Base-by-base conservation (phyloP, 2,329 filamentous ascomycete genomes). In the Penicillium sp. region DNA sequence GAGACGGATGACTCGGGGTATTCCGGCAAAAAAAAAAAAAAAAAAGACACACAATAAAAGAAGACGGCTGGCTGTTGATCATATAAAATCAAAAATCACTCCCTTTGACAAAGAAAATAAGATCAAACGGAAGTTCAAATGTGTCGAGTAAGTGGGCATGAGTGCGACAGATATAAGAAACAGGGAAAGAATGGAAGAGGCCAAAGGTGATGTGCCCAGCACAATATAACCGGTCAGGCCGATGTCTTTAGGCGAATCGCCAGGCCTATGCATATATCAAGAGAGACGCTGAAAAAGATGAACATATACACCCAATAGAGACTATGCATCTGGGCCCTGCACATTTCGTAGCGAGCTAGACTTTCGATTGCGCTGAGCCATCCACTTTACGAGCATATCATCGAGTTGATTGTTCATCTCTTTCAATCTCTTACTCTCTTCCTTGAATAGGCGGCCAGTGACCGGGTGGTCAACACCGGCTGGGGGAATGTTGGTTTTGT, bases 401-500 rank as follows among this genome's bases (percentile, higher is more conserved):
- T 99, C 93, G 64, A 98, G 83, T 82, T 93, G 89, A 78, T 88
- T 89, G 57, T 91, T 93, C 76, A 99, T 93, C 71, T 95, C 91
- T 52, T 89, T 88, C 70, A 98, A 77, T 70, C 89, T 89, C 64
- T 89, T 90, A 69, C 91, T 93, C 75, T 96, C 91, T 70, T 96
- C 90, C 49, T 87, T 87, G 78, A 96, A 98, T 54, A 98, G 78
- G 22, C 87, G 85, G 14, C 86, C 86, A 50, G 90, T 91, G 45
- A 96, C 82, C 0, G 93, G 93, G 73, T 98, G 93, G 56, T 96
- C 91, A n/a, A 85, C 83, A 1, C 89, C 86, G 8, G 89, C 90
- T 19, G 91, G 90, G 43, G 87, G 84, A 16, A 96, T 87, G 57
- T 93, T 90, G 14, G 87, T 90, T 73, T 93, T 96, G 76, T 98